phyloP scores from a whole-genome alignment of 2,329 filamentous ascomycete species.

The Atkinsonella hypoxylon region DNA sequence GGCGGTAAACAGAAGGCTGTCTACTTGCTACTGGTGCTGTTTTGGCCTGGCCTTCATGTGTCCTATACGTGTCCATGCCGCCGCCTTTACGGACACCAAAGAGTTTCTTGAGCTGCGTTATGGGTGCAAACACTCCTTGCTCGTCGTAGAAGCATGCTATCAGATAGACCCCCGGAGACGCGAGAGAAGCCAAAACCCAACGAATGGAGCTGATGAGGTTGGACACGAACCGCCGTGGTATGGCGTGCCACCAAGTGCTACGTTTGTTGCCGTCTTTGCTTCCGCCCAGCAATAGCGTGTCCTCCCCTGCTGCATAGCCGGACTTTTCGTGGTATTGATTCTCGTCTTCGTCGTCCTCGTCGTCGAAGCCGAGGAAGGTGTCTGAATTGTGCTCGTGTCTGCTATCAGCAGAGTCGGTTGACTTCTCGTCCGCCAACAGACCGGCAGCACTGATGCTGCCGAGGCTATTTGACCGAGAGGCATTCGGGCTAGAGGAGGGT shows the following conservation, averaged over 20 bases:
- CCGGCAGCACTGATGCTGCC: conserved; percentile 38
- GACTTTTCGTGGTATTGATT: conserved; percentile 26
- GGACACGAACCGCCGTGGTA: conserved; percentile 59
- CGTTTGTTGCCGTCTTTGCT: conserved; percentile 24
- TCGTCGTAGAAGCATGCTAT: conserved; percentile 76
- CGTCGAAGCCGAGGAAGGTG: conserved; percentile 23
- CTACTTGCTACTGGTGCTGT: conserved; percentile 2
- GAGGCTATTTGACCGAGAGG: conserved; percentile 50
- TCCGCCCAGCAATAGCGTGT: conserved; percentile 46
- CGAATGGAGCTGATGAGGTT: conserved; percentile 65
- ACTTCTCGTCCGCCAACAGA: conserved; percentile 30
- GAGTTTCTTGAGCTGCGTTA: conserved; percentile 59
- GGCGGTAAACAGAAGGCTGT: conserved; percentile 16
- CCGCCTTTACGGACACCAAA: conserved; percentile 34
- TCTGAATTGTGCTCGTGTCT: conserved; percentile 25
- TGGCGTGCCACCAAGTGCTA: conserved; percentile 37
- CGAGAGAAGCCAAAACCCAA: conserved; percentile 66
- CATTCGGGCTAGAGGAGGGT: conserved; percentile 42
- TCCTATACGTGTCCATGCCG: conserved; percentile 15
- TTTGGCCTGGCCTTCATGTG: not conserved
- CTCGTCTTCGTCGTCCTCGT: conserved; percentile 25
- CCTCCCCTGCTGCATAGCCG: conserved; percentile 37
- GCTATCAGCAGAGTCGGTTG: conserved; percentile 20
- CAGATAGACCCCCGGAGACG: conserved; percentile 70
- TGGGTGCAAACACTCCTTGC: conserved; percentile 64